Conservation (phyloP, 1,284 basidiomycete species). For the Boletus albobrunnescens region DNA sequence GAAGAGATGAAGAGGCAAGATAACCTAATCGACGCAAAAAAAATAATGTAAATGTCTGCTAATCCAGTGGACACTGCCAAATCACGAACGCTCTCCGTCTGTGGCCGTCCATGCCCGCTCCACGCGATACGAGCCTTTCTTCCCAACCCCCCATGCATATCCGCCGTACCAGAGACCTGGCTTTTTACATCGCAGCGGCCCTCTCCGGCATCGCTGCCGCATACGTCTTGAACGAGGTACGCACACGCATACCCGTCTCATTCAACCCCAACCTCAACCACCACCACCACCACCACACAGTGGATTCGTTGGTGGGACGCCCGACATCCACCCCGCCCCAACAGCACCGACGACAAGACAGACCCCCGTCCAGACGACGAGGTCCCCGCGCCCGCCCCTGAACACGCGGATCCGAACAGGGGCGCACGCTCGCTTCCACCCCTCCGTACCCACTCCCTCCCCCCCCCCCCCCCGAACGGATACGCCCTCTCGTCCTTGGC, state of each 20-base stretch:
- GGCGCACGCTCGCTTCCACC: slow-evolving; percentile 5
- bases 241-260: too few relatives aligned
- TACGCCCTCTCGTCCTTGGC: slow-evolving; percentile 1
- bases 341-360: background rate
- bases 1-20: too few relatives aligned
- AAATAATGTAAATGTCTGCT: too few relatives aligned
- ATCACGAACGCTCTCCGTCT: too few relatives aligned
- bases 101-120: too few relatives aligned
- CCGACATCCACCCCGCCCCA: background rate
- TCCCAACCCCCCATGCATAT: too few relatives aligned
- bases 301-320: slow-evolving; percentile 4
- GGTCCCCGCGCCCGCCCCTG: background rate
- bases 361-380: background rate
- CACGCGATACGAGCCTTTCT: too few relatives aligned
- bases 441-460: slow-evolving; percentile 17
- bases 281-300: too few relatives aligned
- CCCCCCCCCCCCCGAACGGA: slow-evolving; percentile 10
- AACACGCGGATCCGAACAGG: background rate
- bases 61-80: too few relatives aligned
- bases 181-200: slow-evolving; percentile 11
- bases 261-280: too few relatives aligned
- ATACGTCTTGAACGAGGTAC: slow-evolving; percentile 20
- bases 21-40: too few relatives aligned
- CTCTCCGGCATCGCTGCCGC: slow-evolving; percentile 21
- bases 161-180: slow-evolving; percentile 7